Base-by-base conservation (phyloP, 1,284 basidiomycete genomes). In the Fomitiporia mediterranea region DNA sequence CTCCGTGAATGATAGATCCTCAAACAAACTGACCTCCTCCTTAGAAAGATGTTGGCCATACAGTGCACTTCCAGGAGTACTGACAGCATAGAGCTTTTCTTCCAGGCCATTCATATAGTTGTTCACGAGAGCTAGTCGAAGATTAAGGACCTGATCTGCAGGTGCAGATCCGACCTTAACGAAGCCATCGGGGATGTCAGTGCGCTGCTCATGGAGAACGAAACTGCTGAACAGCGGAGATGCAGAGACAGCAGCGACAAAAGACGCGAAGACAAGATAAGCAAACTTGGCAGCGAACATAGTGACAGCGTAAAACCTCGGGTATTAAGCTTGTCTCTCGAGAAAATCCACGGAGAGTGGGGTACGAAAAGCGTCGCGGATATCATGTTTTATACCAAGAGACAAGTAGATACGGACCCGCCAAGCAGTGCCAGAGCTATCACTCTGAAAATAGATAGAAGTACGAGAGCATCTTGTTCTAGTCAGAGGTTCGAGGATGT, bases 41-140 rank as follows among this genome's bases (percentile, higher is more conserved):
- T 65, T 66, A 9, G 65, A 61, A 8, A 70, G 61, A 43, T 68
- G 64, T 34, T 65, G 62, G 1, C 68, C 65, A 52, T 69, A 70
- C 17, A 59, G 59, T 3, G 56, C 35, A 55, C 60, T 66, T 8
- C 54, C 49, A 0, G 69, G 69, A 6, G 65, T 65, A 57, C 67
- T 68, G 40, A 69, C 62, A 38, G 63, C 66, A 28, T 62, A 58
- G 1, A 70, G 59, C 4, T 62, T 57, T 3, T 61, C 46, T 42
- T 67, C 59, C 2, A 70, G 64, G 11, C 62, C 65, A 5, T 35
- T 21, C 11, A 60, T 53, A 56, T 69, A 57, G 23, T 56, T 62
- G 40, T 62, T 61, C 6, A 58, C 56, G 27, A 69, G 62, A 1
- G 62, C 66, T 21, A 69, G 49, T 21, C 64, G 65, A 25, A 69